Base-by-base conservation (phyloP, 768 basidiomycete species). In the Pleurotus eryngii region DNA sequence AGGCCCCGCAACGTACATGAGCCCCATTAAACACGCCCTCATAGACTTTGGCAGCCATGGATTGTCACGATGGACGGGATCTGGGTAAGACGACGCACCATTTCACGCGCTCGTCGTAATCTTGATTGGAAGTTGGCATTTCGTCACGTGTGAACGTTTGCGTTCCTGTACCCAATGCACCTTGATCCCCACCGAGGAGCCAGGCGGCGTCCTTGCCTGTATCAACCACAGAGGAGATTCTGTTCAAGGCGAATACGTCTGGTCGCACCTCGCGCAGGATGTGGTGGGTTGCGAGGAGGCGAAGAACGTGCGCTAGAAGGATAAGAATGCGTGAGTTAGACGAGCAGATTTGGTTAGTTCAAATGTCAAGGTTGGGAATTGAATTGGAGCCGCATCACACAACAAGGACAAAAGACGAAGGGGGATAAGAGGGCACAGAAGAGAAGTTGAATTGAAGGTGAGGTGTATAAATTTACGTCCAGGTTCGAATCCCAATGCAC, bases 241-340 rank as follows among this genome's bases (percentile, higher is more conserved):
- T 80, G 63, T 87, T 92, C 53, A 82, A 77, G 6, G 87, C 76
- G 62, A 92, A 93, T 4, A 86, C 82, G 63, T 91, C 80, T 3
- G 89, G 89, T 8, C 79, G 74, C 3, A 82, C 74, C 68, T 93
- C 91, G 42, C 79, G 76, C 30, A 89, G 75, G 53, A 92, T 81
- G 67, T 92, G 89, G 65, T 90, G 88, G 0, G 90, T 89, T 9
- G 89, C 89, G 46, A 92, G 79, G 20, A 91, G 76, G 45, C 90
- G 85, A 40, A 93, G 78, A 35, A 82, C 79, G 64, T 91, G 90
- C 3, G 84, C 89, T 90, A 55, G 38, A 9, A 17, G 56, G 26
- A 22, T 26, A 27, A 11, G 17, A 12, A 24, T 8, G 49, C 26
- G 40, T 26, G 42, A 22, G 22, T 26, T 43, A 26, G 39, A 50